Evolutionary conservation across 306 rosid species (phyloP), one percentile per base, ranked within the genome.

Genomic region (Pterocarpus macrocarpus): DNA sequence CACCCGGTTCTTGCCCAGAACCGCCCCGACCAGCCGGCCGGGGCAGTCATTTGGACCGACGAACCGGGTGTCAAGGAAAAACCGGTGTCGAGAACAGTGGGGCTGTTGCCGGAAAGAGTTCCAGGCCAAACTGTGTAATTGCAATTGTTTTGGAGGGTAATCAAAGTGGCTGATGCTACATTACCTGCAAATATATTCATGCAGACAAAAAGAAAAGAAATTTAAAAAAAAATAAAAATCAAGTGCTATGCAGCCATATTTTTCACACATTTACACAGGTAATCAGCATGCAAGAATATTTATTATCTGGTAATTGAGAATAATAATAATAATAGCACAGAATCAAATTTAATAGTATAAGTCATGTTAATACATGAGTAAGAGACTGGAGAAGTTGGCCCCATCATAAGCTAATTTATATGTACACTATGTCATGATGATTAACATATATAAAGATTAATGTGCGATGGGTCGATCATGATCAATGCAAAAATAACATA

Each of bases 1-100:
- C 97, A 92, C 9, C 88, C 87, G 4, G 99, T 95, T 32, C 99
- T 49, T 12, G 66, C 99, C 99, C 99, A 95, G 64, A 93, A 83
- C 11, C 99, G 83, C 4, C 99, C 99, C 0, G 99, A 95, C 99
- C 98, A 95, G 0, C 99, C 98, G 0, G 80, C 35, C 1, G 92
- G 94, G 2, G 94, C 96, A 0, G 84, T 85, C 62, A 95, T 70
- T 6, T 83, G 77, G 7, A 73, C 32, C 0, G 89, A 74, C 0
- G 82, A 61, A 0, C 92, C 96, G 0, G 97, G 88, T 0, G 61
- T n/a, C 32, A 95, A 69, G 10, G 79, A 8, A 12, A 93, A 88
- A 14, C 98, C 97, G 0, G 94, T 97, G 1, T 66, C 89, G 16
- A 93, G 93, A 36, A 63, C 1, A 0, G 87, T 84, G 0, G 73